Evolutionary conservation across 768 basidiomycete genomes (phyloP).

Genomic region (Hemileccinum impolitum): DNA sequence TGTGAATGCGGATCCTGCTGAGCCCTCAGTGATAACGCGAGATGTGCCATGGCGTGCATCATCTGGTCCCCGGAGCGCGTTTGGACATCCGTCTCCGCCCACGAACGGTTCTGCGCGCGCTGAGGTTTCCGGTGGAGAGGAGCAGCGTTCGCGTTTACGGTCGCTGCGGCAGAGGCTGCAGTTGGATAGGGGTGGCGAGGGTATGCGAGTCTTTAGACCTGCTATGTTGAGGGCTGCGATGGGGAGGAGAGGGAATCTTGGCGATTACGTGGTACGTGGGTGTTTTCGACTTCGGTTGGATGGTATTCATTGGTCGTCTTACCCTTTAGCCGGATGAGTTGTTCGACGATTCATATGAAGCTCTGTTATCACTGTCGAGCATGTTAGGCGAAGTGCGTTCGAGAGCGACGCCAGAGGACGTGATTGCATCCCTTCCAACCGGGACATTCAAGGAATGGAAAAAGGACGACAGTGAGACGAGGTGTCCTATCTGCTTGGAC

Average conservation of each 20-base stretch:
- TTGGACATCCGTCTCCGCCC: background rate
- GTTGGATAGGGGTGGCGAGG: constrained; percentile 22
- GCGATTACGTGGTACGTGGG: constrained; percentile 54
- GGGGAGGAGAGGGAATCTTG: constrained; percentile 27
- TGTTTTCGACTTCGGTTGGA: background rate
- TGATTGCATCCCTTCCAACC: constrained; percentile 57
- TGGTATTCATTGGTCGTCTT: constrained; percentile 3
- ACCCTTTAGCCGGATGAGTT: constrained; percentile 63
- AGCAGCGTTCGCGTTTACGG: constrained; percentile 23
- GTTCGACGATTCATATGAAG: constrained; percentile 75
- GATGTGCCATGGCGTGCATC: constrained; percentile 24
- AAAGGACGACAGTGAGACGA: constrained; percentile 58
- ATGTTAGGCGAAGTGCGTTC: constrained; percentile 69
- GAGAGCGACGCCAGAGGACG: constrained; percentile 56
- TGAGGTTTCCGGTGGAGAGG: constrained; percentile 13
- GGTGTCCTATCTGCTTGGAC: constrained; percentile 83
- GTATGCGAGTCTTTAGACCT: constrained; percentile 20
- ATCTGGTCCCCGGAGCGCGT: constrained; percentile 13
- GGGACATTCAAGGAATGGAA: constrained; percentile 69
- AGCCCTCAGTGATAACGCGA: constrained; percentile 3
- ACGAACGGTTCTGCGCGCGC: background rate
- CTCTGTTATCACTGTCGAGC: constrained; percentile 53
- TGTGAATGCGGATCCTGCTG: constrained; percentile 1
- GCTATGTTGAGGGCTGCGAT: constrained; percentile 22
- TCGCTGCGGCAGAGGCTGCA: constrained; percentile 28